Percentiles rank a stretch among this genome's conserved stretches.
Conservation (phyloP, 2,329 filamentous ascomycete genomes). For the Neophaeococcomyces aloes region DNA sequence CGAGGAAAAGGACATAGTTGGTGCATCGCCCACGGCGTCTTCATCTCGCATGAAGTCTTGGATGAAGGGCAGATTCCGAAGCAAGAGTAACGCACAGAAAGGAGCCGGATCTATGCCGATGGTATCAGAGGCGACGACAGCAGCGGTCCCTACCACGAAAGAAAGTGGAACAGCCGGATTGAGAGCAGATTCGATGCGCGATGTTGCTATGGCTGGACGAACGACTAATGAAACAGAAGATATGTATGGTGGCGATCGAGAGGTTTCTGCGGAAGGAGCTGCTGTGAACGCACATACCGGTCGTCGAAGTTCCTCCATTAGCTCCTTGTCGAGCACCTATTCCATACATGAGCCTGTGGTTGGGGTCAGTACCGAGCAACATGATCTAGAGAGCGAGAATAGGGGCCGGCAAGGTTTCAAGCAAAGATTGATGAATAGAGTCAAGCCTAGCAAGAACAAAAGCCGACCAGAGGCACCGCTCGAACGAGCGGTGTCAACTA, state of each 20-base stretch:
- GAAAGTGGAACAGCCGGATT: conserved; percentile 10
- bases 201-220: conserved; percentile 21
- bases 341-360: too few relatives aligned
- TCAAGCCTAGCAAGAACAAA: conserved; percentile 16
- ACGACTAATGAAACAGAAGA: conserved; percentile 18
- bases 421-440: conserved; percentile 15
- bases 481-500: conserved; percentile 2
- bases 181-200: conserved; percentile 18
- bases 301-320: conserved; percentile 14
- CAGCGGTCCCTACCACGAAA: conserved; percentile 1
- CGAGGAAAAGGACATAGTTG: conserved; percentile 2
- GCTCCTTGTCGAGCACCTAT: conserved; percentile 16
- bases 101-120: conserved; percentile 8
- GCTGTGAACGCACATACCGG: conserved; percentile 7
- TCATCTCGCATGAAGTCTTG: conserved; percentile 2
- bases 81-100: conserved; percentile 15
- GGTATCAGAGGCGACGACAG: conserved; percentile 1
- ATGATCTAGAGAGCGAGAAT: conserved; percentile 13
- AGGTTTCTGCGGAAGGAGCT: conserved; percentile 8
- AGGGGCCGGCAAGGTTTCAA: conserved; percentile 18
- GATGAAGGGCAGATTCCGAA: conserved; percentile 12
- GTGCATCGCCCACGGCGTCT: conserved; percentile 14
- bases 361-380: conserved; percentile 3
- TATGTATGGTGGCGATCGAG: conserved; percentile 16
- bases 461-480: conserved; percentile 11